Evolutionary conservation across 108 stramenopile genomes (phyloP), one percentile per base, ranked within the genome.

Genomic region (Seminavis robusta): DNA sequence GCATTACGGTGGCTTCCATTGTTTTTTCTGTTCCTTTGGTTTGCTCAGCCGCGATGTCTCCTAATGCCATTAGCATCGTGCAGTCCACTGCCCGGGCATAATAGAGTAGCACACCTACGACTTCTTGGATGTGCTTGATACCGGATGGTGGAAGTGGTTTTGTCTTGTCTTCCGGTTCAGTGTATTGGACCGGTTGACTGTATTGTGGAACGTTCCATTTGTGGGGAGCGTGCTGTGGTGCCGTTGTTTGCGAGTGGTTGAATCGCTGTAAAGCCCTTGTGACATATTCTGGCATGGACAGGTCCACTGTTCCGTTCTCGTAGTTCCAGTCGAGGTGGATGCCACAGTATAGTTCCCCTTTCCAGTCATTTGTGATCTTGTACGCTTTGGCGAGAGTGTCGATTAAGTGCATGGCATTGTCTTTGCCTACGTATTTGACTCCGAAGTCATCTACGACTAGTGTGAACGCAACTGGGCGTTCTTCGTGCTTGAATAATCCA

Each of bases 391-490:
- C 20, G 29, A 74, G 65, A n/a, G 50, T 46, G 16, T 47, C 41
- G 62, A 73, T 19, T 39, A 79, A 62, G 42, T 76, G 77, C 15
- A 73, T 46, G 1, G 58, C 64, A 42, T 83, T 61, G 1, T 46
- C 56, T 28, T 65, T 10, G 33, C 43, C 31, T 20, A 48, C 33
- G 50, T 74, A 78, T 60, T 72, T 67, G 45, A 83, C 53, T 11
- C 52, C 68, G 29, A 75, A 73, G 60, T 83, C 77, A 40, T 78
- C 76, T 0, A 82, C 81, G 1, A 76, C 72, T 6, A 83, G 59
- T 16, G 62, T 54, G 58, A 80, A 83, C 32, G 39, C 36, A 5
- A 68, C 49, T 43, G 47, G 48, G 33, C 57, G 43, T 0, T 33
- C 44, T 2, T 41, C 55, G 59, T 85, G 73, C 20, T 56, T 63